These are phyloP conservation scores for Cylindrodendrum hubeiense DNA, from an alignment of 2,329 filamentous ascomycete species.

Conservation along the genomic window DNA sequence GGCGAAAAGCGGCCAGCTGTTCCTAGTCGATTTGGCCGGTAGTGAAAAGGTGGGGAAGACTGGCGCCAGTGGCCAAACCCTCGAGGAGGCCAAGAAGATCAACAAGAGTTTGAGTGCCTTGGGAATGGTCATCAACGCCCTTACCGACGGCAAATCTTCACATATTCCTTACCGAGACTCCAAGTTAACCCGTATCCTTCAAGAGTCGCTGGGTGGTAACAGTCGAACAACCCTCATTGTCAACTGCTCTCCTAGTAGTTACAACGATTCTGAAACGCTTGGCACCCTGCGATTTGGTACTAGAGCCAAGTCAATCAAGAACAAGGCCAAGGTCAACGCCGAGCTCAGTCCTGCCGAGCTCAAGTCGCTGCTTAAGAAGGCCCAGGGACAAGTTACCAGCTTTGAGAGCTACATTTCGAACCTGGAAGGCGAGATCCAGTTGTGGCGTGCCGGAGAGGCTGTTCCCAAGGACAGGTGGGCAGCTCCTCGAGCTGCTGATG, in stretches of 20 bases:
- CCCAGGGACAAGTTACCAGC: constrained; percentile 87
- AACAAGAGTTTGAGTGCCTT: constrained; percentile 99
- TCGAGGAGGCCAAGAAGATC: constrained; percentile 99
- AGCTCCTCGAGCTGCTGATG: constrained; percentile 69
- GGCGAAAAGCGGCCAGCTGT: constrained; percentile 95
- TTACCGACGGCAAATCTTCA: constrained; percentile 97
- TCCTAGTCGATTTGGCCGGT: constrained; percentile 97
- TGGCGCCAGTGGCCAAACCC: constrained; percentile 93
- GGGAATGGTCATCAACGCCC: constrained; percentile 98
- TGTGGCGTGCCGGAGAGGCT: constrained; percentile 88
- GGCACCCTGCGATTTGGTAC: constrained; percentile 95
- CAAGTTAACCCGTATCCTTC: constrained; percentile 95
- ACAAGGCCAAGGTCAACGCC: constrained; percentile 99
- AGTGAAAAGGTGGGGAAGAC: constrained; percentile 99
- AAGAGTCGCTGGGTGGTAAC: constrained; percentile 98
- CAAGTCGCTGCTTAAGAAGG: constrained; percentile 92
- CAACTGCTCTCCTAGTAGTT: constrained; percentile 98
- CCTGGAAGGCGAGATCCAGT: constrained; percentile 85
- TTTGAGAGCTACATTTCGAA: constrained; percentile 89
- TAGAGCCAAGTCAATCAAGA: constrained; percentile 98
- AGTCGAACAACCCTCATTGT: constrained; percentile 98
- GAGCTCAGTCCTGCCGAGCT: constrained; percentile 96
- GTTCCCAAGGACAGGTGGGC: constrained; percentile 94
- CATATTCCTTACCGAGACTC: constrained; percentile 98
- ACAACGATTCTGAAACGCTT: constrained; percentile 95